A percentile compares a stretch with the other conserved stretches of the same genome.
Conservation (phyloP, 192 early-diverging fungal species). For the Coemansia sp. region DNA sequence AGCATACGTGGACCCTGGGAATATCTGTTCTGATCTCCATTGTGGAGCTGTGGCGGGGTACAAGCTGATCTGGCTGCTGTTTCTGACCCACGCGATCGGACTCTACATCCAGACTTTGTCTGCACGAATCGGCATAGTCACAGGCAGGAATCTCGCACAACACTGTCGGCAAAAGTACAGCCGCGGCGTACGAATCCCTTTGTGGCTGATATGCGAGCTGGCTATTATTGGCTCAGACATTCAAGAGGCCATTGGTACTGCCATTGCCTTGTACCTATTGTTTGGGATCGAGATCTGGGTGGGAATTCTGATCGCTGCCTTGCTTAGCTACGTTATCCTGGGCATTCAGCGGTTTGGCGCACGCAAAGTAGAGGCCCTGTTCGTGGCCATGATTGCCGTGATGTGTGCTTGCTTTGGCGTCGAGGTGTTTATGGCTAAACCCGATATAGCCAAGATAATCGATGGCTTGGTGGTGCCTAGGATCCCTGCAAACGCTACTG, state of each 20-base stretch:
- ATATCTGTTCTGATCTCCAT: constrained; percentile 70
- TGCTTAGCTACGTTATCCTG: constrained; percentile 79
- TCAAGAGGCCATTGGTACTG: constrained; percentile 86
- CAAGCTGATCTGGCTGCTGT: constrained; percentile 64
- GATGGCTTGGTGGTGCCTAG: constrained; percentile 57
- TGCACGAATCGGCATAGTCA: constrained; percentile 63
- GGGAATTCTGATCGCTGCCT: constrained; percentile 74
- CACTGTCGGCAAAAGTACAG: constrained; percentile 50
- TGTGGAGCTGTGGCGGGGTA: constrained; percentile 66
- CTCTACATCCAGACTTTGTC: constrained; percentile 63
- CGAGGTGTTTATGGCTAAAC: constrained; percentile 58
- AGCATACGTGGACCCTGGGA: constrained; percentile 70
- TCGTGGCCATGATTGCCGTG: constrained; percentile 68
- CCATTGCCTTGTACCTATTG: constrained; percentile 79
- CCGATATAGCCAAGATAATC: constrained; percentile 51
- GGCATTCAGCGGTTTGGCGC: constrained; percentile 61
- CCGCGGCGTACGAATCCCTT: constrained; percentile 31
- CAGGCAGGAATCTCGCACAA: constrained; percentile 64
- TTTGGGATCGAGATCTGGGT: constrained; percentile 65
- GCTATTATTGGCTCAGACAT: constrained; percentile 73
- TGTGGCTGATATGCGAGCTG: constrained; percentile 63
- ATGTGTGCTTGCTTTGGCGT: constrained; percentile 78
- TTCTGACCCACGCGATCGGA: constrained; percentile 63
- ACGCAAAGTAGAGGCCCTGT: constrained; percentile 68
- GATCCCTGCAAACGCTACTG: constrained; percentile 57